Conservation (phyloP, 495 filamentous ascomycete genomes). For the Aspergillus ellipticus region DNA sequence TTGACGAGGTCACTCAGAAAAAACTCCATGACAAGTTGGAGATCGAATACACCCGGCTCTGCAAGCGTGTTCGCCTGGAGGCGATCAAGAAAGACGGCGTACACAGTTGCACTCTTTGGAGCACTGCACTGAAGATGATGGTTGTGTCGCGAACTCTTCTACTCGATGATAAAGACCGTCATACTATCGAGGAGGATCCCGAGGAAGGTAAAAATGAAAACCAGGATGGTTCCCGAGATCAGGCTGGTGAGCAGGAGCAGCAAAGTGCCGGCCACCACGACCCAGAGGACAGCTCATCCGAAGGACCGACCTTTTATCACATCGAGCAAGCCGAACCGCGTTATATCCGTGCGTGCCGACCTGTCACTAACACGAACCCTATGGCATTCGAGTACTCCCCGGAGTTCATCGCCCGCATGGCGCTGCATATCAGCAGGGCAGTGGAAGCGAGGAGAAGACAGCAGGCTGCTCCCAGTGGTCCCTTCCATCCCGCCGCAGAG, state of each 20-base stretch:
- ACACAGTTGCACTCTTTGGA: constrained; percentile 30
- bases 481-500: constrained; percentile 14
- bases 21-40: constrained; percentile 19
- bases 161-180: constrained; percentile 21
- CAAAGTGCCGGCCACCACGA: neutral
- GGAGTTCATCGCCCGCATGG: neutral
- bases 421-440: neutral
- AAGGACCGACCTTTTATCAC: constrained; percentile 2
- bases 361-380: neutral
- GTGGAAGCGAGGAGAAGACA: no score
- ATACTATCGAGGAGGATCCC: constrained; percentile 1
- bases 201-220: constrained; percentile 6
- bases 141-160: constrained; percentile 27
- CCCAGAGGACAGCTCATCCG: neutral
- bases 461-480: constrained; percentile 1
- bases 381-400: no score
- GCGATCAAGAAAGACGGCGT: constrained; percentile 26
- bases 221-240: neutral
- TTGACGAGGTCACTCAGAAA: constrained; percentile 14
- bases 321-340: constrained; percentile 1
- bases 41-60: constrained; percentile 16
- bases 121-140: constrained; percentile 32
- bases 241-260: neutral
- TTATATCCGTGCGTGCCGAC: neutral
- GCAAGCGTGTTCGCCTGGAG: constrained; percentile 25